Conservation (phyloP, 345 rosid species). For the Aegle marmelos region DNA sequence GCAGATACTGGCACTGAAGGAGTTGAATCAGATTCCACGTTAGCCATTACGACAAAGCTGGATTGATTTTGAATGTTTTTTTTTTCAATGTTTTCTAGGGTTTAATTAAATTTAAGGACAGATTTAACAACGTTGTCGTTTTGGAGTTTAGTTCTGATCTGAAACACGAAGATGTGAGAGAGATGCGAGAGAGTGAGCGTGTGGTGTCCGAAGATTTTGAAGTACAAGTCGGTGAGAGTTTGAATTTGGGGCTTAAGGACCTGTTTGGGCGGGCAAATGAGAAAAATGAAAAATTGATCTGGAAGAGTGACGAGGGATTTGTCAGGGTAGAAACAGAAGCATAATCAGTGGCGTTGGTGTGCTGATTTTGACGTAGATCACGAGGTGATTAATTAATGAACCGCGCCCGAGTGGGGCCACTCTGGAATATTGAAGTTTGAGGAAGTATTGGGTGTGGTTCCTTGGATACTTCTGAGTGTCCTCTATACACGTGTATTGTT, state of each 20-base stretch:
- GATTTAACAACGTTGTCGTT: not conserved
- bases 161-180: not conserved
- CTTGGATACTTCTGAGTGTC: not conserved
- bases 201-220: not conserved
- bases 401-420: not conserved
- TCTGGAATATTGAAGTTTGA: not conserved
- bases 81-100: not conserved
- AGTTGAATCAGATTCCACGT: constrained; percentile 40
- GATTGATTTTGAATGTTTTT: not conserved
- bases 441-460: not conserved
- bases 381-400: not conserved
- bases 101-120: constrained; percentile 3
- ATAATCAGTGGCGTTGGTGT: no score
- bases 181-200: not conserved
- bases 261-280: constrained; percentile 24
- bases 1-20: constrained; percentile 41
- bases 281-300: not conserved
- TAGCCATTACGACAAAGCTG: constrained; percentile 38
- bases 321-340: no score
- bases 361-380: not conserved
- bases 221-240: not conserved
- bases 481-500: not conserved
- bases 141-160: not conserved
- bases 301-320: not conserved
- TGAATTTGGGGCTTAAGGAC: constrained; percentile 13